Evolutionary conservation across 1,284 basidiomycete species (phyloP), one percentile per base, ranked within the genome.

Genomic region (Mycosarcoma mackinlayi): DNA sequence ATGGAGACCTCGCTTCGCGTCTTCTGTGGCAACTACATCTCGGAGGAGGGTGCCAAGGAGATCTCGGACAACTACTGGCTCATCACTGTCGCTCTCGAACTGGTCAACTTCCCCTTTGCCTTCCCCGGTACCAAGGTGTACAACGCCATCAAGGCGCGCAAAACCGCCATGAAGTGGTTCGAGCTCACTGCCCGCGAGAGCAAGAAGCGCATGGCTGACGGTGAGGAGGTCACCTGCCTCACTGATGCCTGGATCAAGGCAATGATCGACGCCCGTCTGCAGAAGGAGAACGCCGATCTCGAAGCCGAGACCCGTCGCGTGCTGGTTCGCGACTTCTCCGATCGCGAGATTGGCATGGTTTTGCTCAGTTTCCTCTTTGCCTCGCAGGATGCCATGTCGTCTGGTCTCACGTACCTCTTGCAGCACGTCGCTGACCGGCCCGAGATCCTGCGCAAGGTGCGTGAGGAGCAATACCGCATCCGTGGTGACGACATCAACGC

Each of bases 1-100:
- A 98, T 98, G 94, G 92, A 94, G 73, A 95, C 94, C 3, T 98
- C 94, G 11, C 89, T 98, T 28, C 89, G 90, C 51, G 95, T 98
- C 57, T 98, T 98, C 85, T 92, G 94, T 80, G 95, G 95, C 37
- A 85, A 87, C 70, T 92, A 98, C 84, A 90, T 98, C 73, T 88
- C 92, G 27, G 89, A 92, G 11, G 84, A 89, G 11, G 92, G 90
- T 41, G 88, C 90, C 31, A 80, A 85, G 30, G 91, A 93, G 82
- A 94, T 98, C 80, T 91, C 88, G 80, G 90, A 92, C 73, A 93
- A 93, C 83, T 98, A 98, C 86, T 98, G 95, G 95, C 86, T 88
- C 65, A 96, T 98, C 84, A 98, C 95, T 16, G 86, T 89, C 74
- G 93, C 95, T 1, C 90, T 98, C 41, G 93, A 98, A 84, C 91